Percentiles rank a stretch among this genome's conserved stretches.
Evolutionary conservation across 192 early-diverging fungal species (phyloP).

Genomic region (Coemansia sp.): DNA sequence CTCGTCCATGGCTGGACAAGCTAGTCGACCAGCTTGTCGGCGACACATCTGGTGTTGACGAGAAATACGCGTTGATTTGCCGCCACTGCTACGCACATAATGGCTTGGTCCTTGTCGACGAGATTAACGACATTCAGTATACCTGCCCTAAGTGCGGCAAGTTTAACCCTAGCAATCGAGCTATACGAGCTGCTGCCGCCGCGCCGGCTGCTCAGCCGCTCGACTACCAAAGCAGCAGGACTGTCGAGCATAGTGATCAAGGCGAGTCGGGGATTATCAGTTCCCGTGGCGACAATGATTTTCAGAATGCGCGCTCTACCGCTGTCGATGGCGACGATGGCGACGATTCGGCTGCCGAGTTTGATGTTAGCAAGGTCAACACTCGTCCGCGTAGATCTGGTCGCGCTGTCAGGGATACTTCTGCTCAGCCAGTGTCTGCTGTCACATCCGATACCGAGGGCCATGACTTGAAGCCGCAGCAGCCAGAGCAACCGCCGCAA

Average conservation of each 20-base stretch:
- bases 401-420: neutral
- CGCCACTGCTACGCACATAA: conserved; percentile 90
- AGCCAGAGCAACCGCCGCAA: neutral
- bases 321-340: neutral
- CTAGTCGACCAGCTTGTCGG: conserved; percentile 92
- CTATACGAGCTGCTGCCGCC: conserved; percentile 12
- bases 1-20: conserved; percentile 84
- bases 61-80: conserved; percentile 94
- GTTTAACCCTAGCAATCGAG: conserved; percentile 48
- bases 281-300: neutral
- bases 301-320: neutral
- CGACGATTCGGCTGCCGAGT: neutral
- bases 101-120: conserved; percentile 83
- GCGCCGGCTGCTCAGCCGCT: conserved; percentile 9
- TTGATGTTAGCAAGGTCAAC: neutral
- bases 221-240: neutral
- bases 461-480: neutral
- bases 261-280: neutral
- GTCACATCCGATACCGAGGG: neutral
- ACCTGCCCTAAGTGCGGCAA: conserved; percentile 55
- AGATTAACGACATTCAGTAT: conserved; percentile 70
- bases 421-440: neutral
- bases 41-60: conserved; percentile 79
- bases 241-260: neutral
- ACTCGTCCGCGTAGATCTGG: neutral